Evolutionary conservation across 1,284 basidiomycete species (phyloP).

Genomic region (Leccinum angustisporum): DNA sequence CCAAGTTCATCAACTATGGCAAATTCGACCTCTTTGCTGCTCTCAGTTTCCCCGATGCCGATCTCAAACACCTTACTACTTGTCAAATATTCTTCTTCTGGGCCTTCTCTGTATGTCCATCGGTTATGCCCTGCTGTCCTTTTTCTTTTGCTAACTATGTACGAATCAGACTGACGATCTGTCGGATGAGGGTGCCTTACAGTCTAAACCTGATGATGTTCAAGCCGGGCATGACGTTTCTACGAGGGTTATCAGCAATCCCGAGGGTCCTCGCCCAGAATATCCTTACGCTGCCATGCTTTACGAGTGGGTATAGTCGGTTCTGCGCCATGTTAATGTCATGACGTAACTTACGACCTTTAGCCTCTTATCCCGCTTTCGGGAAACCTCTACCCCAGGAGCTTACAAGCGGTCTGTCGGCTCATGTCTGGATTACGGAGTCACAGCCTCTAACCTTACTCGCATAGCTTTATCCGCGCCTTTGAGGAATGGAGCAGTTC

Average conservation of each 20-base stretch:
- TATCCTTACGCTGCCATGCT: constrained; percentile 45
- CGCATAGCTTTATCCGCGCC: constrained; percentile 38
- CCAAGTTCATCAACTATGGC: constrained; percentile 37
- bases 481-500: constrained; percentile 41
- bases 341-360: constrained; percentile 15
- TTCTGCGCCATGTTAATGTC: neutral
- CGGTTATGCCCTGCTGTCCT: neutral
- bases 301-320: constrained; percentile 35
- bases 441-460: constrained; percentile 4
- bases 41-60: constrained; percentile 45
- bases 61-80: constrained; percentile 42
- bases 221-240: constrained; percentile 39
- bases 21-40: constrained; percentile 46
- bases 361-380: constrained; percentile 40
- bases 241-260: constrained; percentile 33
- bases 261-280: constrained; percentile 34
- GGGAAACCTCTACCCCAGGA: constrained; percentile 39
- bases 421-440: neutral
- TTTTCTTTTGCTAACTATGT: constrained; percentile 8
- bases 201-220: constrained; percentile 41
- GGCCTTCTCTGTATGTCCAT: constrained; percentile 43
- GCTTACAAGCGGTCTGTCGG: constrained; percentile 36
- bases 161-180: constrained; percentile 41
- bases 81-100: constrained; percentile 47
- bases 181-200: constrained; percentile 44